Evolutionary conservation across 371 early-diverging fungal genomes (phyloP), one percentile per base, ranked within the genome.

Genomic region (Mucor irregularis): DNA sequence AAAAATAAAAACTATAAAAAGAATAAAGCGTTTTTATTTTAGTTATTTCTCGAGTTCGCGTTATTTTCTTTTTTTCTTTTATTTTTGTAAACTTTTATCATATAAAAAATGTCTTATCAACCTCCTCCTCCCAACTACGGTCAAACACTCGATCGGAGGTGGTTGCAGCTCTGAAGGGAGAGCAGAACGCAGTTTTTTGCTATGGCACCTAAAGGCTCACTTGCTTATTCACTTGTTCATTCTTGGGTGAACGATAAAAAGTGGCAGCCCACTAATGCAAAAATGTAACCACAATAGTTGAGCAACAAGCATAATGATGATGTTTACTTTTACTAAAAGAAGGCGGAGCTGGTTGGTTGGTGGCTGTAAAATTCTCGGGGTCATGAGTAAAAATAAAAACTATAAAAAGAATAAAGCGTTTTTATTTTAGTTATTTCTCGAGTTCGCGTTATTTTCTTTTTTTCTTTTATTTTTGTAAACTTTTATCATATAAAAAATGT

Each of bases 111-210:
- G 64, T 49, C 64, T 37, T 64, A 64, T 22, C 64, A 63, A 48
- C 57, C 63, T 38, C 63, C 62, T 56, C 62, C 62, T 28, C 53
- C 61, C 29, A 46, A 48, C 38, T 53, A 60, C 28, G 49, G 49
- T 31, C 46, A 45, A 25, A 88, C 61, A 78, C 78, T 3, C 71
- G 78, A 16, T 56, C 71, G 7, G 79, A 89, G 53, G 79, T 90
- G 7, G 46, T 73, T 30, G 75, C 74, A 10, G 76, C 80, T 6
- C 19, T 65, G 13, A 61, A 63, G 19, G 44, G 48, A 33, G 63
- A 75, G 34, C 46, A 49, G 26, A 60, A 25, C 14, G 62, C 68
- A 7, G 17, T 45, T 0, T n/a, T 70, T 81, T n/a, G 49, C 71
- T 9, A 44, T 82, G 25, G 72, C 84, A n/a, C 74, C 81, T 31